These are phyloP conservation scores for Emericellopsis terricola DNA, from an alignment of 495 filamentous ascomycete genomes.

Conservation along the genomic window DNA sequence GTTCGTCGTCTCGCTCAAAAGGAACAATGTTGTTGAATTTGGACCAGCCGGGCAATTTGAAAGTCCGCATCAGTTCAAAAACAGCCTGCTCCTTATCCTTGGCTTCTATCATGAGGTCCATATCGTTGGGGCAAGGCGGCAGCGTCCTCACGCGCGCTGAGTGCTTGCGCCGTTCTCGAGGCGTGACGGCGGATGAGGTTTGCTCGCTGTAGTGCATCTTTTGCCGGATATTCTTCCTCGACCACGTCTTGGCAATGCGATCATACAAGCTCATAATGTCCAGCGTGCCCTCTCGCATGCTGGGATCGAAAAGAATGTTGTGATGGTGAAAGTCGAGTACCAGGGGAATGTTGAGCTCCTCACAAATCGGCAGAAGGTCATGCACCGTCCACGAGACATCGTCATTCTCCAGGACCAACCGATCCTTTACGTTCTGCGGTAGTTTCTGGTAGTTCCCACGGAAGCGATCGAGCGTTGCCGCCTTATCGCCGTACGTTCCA, in stretches of 20 bases:
- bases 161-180: slow-evolving; percentile 64
- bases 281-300: slow-evolving; percentile 65
- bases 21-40: slow-evolving; percentile 64
- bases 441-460: slow-evolving; percentile 51
- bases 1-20: slow-evolving; percentile 55
- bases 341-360: slow-evolving; percentile 82
- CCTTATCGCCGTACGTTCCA: slow-evolving; percentile 78
- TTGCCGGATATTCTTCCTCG: slow-evolving; percentile 65
- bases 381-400: slow-evolving; percentile 83
- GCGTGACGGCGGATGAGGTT: slow-evolving; percentile 53
- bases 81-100: slow-evolving; percentile 98
- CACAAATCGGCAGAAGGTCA: slow-evolving; percentile 76
- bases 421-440: slow-evolving; percentile 51
- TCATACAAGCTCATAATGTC: slow-evolving; percentile 54
- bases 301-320: slow-evolving; percentile 72
- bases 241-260: slow-evolving; percentile 73
- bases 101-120: slow-evolving; percentile 97
- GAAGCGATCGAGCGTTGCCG: slow-evolving; percentile 65
- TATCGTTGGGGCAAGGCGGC: slow-evolving; percentile 61
- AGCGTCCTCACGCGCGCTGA: slow-evolving; percentile 56
- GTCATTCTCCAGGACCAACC: slow-evolving; percentile 87
- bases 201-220: slow-evolving; percentile 97
- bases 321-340: slow-evolving; percentile 93
- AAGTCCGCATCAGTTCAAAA: slow-evolving; percentile 81
- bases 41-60: slow-evolving; percentile 62